phyloP scores from a whole-genome alignment of 2,329 filamentous ascomycete species.

The Xylaria polymorpha region DNA sequence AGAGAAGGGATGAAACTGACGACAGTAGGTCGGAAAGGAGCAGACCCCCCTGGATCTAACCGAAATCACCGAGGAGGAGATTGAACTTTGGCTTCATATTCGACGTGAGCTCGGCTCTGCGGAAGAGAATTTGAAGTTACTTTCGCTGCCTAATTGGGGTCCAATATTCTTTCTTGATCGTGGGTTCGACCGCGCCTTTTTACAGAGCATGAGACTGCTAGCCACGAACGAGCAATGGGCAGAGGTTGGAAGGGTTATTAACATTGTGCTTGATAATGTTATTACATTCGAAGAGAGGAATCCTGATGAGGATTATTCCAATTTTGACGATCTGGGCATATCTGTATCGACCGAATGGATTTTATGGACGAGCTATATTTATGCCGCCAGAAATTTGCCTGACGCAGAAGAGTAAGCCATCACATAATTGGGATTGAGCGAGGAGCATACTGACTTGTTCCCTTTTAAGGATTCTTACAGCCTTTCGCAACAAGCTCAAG shows the following conservation, averaged over 20 bases:
- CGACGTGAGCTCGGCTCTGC: constrained; percentile 35
- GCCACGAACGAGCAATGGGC: constrained; percentile 36
- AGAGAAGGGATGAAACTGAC: constrained; percentile 6
- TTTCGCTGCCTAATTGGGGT: constrained; percentile 38
- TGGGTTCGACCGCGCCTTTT: constrained; percentile 40
- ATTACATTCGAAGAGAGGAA: constrained; percentile 16
- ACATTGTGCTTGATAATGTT: constrained; percentile 41
- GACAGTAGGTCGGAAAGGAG: constrained; percentile 31
- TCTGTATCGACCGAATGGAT: constrained; percentile 16
- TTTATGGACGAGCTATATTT: constrained; percentile 8
- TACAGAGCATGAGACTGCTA: constrained; percentile 38
- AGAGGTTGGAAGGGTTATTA: constrained; percentile 38
- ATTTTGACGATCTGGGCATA: constrained; percentile 7
- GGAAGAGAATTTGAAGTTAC: constrained; percentile 40
- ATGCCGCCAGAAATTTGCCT: constrained; percentile 3
- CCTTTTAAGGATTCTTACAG: constrained; percentile 7
- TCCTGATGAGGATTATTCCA: background rate
- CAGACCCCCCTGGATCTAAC: constrained; percentile 15
- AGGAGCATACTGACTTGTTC: constrained; percentile 15
- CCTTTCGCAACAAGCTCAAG: constrained; percentile 18
- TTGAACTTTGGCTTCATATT: constrained; percentile 45
- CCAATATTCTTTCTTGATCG: constrained; percentile 42
- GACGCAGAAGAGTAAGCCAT: constrained; percentile 22
- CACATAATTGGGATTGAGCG: background rate
- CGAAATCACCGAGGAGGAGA: constrained; percentile 39